These are phyloP conservation scores for Leucosporidium scottii DNA, from an alignment of 768 basidiomycete genomes.

Conservation along the genomic window DNA sequence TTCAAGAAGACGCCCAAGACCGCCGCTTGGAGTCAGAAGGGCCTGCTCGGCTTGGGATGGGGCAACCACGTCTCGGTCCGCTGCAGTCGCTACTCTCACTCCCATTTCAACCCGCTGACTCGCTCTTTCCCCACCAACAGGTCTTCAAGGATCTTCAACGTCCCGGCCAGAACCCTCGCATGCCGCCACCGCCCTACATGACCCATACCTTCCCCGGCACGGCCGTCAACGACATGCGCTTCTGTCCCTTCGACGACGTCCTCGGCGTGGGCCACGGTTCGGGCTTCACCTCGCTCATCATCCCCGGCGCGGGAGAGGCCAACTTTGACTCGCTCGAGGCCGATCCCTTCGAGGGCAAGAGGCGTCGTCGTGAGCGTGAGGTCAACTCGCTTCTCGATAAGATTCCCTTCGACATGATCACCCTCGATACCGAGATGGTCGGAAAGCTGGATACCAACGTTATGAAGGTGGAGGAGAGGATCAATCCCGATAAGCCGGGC, in stretches of 20 bases:
- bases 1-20: slow-evolving; percentile 44
- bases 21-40: slow-evolving; percentile 78
- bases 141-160: slow-evolving; percentile 51
- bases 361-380: slow-evolving; percentile 76
- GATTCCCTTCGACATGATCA: slow-evolving; percentile 89
- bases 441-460: slow-evolving; percentile 36
- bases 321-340: slow-evolving; percentile 91
- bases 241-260: slow-evolving; percentile 81
- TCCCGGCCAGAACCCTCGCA: slow-evolving; percentile 15
- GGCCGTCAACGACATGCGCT: slow-evolving; percentile 67
- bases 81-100: not conserved
- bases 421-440: slow-evolving; percentile 48
- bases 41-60: slow-evolving; percentile 69
- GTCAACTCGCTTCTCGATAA: slow-evolving; percentile 86
- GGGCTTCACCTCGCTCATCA: slow-evolving; percentile 76
- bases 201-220: slow-evolving; percentile 76
- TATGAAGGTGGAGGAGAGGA: slow-evolving; percentile 27
- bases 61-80: slow-evolving; percentile 78
- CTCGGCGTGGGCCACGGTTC: slow-evolving; percentile 65
- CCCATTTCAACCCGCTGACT: not conserved
- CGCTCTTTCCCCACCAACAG: slow-evolving; percentile 43
- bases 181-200: slow-evolving; percentile 55
- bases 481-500: slow-evolving; percentile 38
- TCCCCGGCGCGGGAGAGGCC: slow-evolving; percentile 87
- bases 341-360: slow-evolving; percentile 85